Evolutionary conservation across 768 basidiomycete species (phyloP).

Genomic region (Imleria badia): DNA sequence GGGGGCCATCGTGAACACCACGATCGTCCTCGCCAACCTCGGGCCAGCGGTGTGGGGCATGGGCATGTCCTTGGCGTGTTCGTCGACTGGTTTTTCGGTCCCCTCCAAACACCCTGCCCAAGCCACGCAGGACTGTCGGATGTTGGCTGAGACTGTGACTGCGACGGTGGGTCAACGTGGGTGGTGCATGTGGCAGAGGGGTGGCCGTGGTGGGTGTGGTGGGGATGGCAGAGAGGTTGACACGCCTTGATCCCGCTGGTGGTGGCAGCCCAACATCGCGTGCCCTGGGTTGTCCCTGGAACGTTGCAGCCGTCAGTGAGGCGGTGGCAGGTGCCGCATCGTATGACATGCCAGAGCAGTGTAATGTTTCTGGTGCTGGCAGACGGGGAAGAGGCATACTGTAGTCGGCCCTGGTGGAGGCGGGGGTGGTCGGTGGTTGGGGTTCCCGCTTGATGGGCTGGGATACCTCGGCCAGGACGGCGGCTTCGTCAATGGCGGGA

Average conservation of each 20-base stretch:
- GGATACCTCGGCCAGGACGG: slow-evolving; percentile 32
- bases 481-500: slow-evolving; percentile 22
- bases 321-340: slow-evolving; percentile 49
- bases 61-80: slow-evolving; percentile 39
- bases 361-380: slow-evolving; percentile 77
- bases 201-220: slow-evolving; percentile 30
- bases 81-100: slow-evolving; percentile 39
- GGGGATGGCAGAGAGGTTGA: slow-evolving; percentile 27
- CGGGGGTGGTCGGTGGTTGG: slow-evolving; percentile 22
- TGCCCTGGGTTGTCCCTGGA: slow-evolving; percentile 62
- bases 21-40: slow-evolving; percentile 44
- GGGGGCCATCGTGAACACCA: slow-evolving; percentile 27
- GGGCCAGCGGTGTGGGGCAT: slow-evolving; percentile 66
- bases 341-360: slow-evolving; percentile 82
- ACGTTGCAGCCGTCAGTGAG: slow-evolving; percentile 58
- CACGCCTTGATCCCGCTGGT: slow-evolving; percentile 29
- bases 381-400: slow-evolving; percentile 80
- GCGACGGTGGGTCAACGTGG: slow-evolving; percentile 74
- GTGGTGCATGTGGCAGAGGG: slow-evolving; percentile 63
- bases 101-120: slow-evolving; percentile 61
- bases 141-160: slow-evolving; percentile 84
- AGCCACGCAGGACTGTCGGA: slow-evolving; percentile 52
- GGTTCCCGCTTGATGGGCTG: slow-evolving; percentile 34
- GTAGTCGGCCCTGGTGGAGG: slow-evolving; percentile 61
- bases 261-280: slow-evolving; percentile 58